Evolutionary conservation across 2,329 filamentous ascomycete genomes (phyloP).

Genomic region (Lachnellula willkommii): DNA sequence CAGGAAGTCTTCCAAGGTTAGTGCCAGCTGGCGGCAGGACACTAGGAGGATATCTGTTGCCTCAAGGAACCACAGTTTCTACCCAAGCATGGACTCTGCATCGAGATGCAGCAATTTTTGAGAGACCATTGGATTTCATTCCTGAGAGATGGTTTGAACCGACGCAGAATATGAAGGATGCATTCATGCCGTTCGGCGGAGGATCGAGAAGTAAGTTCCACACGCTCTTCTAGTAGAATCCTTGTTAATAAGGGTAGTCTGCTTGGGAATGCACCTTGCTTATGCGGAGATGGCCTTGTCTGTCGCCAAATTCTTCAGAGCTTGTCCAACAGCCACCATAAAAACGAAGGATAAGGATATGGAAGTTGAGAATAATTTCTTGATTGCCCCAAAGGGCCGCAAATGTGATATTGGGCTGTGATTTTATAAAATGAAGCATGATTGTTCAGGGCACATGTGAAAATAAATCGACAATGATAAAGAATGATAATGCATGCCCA

Average conservation of each 20-base stretch:
- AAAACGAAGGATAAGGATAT: constrained; percentile 37
- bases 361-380: constrained; percentile 32
- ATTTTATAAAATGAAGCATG: neutral
- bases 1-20: constrained; percentile 28
- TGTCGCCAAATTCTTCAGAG: constrained; percentile 46
- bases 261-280: constrained; percentile 53
- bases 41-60: constrained; percentile 31
- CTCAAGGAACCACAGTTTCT: constrained; percentile 30
- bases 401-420: neutral
- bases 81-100: constrained; percentile 38
- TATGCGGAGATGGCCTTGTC: constrained; percentile 50
- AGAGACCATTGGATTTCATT: constrained; percentile 33
- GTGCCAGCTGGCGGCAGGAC: constrained; percentile 27
- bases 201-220: constrained; percentile 40
- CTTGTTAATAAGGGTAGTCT: constrained; percentile 30
- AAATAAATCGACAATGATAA: neutral
- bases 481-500: no score
- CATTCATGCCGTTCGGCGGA: constrained; percentile 48
- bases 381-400: constrained; percentile 26
- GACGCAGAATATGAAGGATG: constrained; percentile 40
- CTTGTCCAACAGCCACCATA: constrained; percentile 36
- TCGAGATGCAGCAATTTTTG: constrained; percentile 32
- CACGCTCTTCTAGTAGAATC: neutral
- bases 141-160: constrained; percentile 36
- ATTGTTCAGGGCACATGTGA: neutral